phyloP scores from a whole-genome alignment of 2,329 filamentous ascomycete species.

The Anthostomella pinea region DNA sequence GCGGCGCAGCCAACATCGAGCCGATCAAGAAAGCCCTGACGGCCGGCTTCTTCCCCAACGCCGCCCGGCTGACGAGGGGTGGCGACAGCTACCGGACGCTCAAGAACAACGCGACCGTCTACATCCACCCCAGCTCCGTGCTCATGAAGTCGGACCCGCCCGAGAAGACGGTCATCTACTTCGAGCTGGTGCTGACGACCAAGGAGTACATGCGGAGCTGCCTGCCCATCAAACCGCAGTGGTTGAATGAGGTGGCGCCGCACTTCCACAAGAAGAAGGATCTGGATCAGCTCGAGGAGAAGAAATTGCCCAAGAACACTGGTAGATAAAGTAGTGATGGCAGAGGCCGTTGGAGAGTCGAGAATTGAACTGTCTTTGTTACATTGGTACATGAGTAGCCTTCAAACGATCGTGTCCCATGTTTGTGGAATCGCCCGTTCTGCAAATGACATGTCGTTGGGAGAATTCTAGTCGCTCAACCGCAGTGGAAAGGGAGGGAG shows the following conservation, averaged over 20 bases:
- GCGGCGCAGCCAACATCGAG: constrained; percentile 66
- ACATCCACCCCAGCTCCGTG: constrained; percentile 85
- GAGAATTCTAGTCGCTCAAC: no score
- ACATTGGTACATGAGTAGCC: no score
- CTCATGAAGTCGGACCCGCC: constrained; percentile 75
- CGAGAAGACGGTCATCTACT: constrained; percentile 81
- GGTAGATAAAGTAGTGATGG: constrained; percentile 17
- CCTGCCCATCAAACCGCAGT: constrained; percentile 79
- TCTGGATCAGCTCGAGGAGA: constrained; percentile 76
- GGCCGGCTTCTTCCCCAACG: constrained; percentile 92
- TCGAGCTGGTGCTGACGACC: constrained; percentile 75
- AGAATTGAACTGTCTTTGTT: no score
- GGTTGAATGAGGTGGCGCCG: constrained; percentile 86
- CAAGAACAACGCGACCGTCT: constrained; percentile 85
- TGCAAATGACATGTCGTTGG: no score
- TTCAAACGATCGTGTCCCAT: no score
- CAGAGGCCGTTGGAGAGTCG: no score
- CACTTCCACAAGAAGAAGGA: constrained; percentile 95
- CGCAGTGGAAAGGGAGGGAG: no score
- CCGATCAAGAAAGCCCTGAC: constrained; percentile 87
- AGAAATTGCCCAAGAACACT: constrained; percentile 63
- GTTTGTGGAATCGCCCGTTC: no score
- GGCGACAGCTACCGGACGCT: constrained; percentile 89
- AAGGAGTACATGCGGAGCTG: constrained; percentile 93
- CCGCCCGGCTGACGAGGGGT: constrained; percentile 75